Evolutionary conservation across 495 filamentous ascomycete species (phyloP), one percentile per base, ranked within the genome.

Genomic region (Xylaria sp.): DNA sequence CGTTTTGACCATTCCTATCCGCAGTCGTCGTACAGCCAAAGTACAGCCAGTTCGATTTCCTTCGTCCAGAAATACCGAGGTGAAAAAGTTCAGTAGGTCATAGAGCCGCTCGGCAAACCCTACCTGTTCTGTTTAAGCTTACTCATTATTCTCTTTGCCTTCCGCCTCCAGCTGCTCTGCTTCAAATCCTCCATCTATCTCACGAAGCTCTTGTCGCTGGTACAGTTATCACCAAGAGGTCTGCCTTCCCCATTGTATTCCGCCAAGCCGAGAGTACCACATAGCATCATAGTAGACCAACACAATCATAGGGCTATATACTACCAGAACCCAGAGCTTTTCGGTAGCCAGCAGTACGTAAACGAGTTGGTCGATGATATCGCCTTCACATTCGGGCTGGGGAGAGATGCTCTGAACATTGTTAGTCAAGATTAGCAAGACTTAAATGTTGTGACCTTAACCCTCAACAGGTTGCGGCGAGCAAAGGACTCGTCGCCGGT

Each of bases 321-420:
- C 80, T 99, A 99, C 78, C 91, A 92, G 67, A 88, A 97, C 73
- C 90, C 92, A 0, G 86, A 88, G 50, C 86, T 96, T 1, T 99
- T 98, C 79, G 85, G 85, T 48, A 91, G 85, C 33, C 97, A 98
- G 75, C 74, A 75, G 19, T 86, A 90, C 6, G 93, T 98, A 0
- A 90, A 98, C 74, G 80, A 82, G 1, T 88, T 95, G 70, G 85
- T 98, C 2, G 94, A 99, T 75, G 93, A 95, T 71, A 81, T 99
- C 55, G 93, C 95, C 0, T 91, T 87, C 70, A 97, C 95, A 0
- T 88, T 95, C 53, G 84, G 85, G 15, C 78, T 93, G 12, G 83
- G 86, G 21, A 85, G 93, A 66, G 80, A 83, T 53, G 82, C 83
- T 24, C 81, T 96, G 17, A 92, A 91, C 69, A 88, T 96, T 61